A percentile compares a stretch with the other conserved stretches of the same genome.
Evolutionary conservation across 1,139 yeast genomes (phyloP).

Genomic region (Hyphopichia wangnamkhiaoensis): DNA sequence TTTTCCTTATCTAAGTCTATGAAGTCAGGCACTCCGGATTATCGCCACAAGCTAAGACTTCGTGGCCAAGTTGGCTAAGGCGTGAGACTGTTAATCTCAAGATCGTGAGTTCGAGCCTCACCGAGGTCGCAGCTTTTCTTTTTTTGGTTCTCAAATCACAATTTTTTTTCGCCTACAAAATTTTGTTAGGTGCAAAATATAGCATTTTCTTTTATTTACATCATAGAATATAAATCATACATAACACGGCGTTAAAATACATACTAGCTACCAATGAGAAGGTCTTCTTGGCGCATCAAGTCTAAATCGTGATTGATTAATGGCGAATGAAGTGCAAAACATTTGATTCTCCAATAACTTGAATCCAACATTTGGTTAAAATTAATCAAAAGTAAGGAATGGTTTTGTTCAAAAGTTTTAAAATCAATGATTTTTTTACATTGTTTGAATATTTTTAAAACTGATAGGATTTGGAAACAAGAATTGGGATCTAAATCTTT

Average conservation of each 20-base stretch:
- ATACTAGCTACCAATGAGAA: no score
- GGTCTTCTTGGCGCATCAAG: neutral
- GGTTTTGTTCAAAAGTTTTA: neutral
- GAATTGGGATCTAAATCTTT: neutral
- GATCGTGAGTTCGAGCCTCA: conserved; percentile 46
- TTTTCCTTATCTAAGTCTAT: no score
- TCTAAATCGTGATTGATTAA: neutral
- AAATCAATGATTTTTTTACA: neutral
- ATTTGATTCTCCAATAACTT: neutral
- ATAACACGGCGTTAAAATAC: no score
- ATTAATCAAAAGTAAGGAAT: neutral
- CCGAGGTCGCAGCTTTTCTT: conserved; percentile 30
- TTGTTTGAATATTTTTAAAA: conserved; percentile 1
- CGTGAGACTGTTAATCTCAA: conserved; percentile 45
- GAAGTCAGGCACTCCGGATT: neutral
- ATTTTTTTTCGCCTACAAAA: neutral
- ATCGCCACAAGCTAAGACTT: conserved; percentile 18
- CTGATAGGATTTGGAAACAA: conserved; percentile 1
- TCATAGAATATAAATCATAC: no score
- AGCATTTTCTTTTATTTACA: no score
- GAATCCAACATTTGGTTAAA: neutral
- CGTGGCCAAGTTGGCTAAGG: conserved; percentile 48
- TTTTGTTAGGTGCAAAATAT: no score
- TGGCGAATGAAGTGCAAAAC: conserved; percentile 1
- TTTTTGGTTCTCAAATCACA: neutral